A percentile compares a stretch with the other conserved stretches of the same genome.
Conservation (phyloP, 768 basidiomycete species). For the Kwoniella pini region DNA sequence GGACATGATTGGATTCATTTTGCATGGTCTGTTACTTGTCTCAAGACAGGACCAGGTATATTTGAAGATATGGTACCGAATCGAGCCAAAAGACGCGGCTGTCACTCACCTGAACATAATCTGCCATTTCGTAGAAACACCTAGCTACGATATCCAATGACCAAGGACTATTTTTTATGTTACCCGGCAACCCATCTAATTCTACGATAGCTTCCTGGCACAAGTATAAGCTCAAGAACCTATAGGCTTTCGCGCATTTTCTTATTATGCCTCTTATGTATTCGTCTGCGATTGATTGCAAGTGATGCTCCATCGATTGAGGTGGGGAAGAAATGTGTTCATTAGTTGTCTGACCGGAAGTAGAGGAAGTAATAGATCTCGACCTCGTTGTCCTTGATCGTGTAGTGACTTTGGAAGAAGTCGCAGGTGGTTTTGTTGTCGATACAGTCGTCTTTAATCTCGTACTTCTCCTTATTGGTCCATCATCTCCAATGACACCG, state of each 20-base stretch:
- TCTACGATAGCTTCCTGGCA: slow-evolving; percentile 72
- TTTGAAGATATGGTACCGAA: not conserved
- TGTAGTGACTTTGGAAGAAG: slow-evolving; percentile 10
- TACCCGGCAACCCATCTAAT: slow-evolving; percentile 71
- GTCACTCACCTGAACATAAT: slow-evolving; percentile 79
- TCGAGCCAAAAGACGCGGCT: slow-evolving; percentile 17
- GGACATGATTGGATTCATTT: too few species aligned
- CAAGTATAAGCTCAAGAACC: slow-evolving; percentile 73
- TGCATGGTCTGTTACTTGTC: too few species aligned
- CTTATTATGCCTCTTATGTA: slow-evolving; percentile 79
- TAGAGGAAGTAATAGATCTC: slow-evolving; percentile 35
- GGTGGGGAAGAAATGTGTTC: slow-evolving; percentile 24
- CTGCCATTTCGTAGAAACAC: slow-evolving; percentile 84
- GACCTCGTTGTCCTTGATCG: slow-evolving; percentile 25
- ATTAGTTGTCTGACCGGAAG: slow-evolving; percentile 26
- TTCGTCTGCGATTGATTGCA: slow-evolving; percentile 68
- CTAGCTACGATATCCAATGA: slow-evolving; percentile 80
- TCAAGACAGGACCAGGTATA: too few species aligned
- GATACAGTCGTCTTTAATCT: slow-evolving; percentile 23
- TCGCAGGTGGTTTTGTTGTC: not conserved
- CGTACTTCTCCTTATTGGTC: slow-evolving; percentile 30
- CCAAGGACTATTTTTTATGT: slow-evolving; percentile 72
- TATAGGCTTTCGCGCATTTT: slow-evolving; percentile 76
- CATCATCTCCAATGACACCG: slow-evolving; percentile 19
- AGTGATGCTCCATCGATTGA: slow-evolving; percentile 19